phyloP scores from a whole-genome alignment of 1,284 basidiomycete species.

The Agaricales sp. region DNA sequence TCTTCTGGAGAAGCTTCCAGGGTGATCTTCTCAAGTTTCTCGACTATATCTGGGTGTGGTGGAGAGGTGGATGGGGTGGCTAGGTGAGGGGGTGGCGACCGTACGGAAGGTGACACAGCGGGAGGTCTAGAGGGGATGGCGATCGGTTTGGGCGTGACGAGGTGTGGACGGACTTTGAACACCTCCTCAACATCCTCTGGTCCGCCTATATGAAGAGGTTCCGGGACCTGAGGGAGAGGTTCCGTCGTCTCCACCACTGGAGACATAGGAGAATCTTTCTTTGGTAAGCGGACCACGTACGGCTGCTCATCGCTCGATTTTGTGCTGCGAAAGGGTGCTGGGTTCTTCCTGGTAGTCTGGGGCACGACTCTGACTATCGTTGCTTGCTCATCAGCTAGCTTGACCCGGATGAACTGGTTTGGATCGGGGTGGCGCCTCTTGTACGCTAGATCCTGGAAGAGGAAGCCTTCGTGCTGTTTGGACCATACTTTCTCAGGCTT shows the following conservation, averaged over 20 bases:
- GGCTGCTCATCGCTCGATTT: neutral
- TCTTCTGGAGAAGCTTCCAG: neutral
- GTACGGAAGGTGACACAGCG: slow-evolving; percentile 12
- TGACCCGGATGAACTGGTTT: slow-evolving; percentile 38
- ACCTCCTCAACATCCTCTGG: slow-evolving; percentile 31
- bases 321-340: neutral
- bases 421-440: neutral
- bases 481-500: slow-evolving; percentile 75
- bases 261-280: slow-evolving; percentile 5
- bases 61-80: slow-evolving; percentile 9
- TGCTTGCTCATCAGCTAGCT: slow-evolving; percentile 35
- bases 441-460: slow-evolving; percentile 44
- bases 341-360: neutral
- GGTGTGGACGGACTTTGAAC: slow-evolving; percentile 42
- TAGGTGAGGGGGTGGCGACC: slow-evolving; percentile 9
- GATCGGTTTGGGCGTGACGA: slow-evolving; percentile 21
- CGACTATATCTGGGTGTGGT: slow-evolving; percentile 3
- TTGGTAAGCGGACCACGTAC: slow-evolving; percentile 18
- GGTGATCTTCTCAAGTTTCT: neutral
- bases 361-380: neutral
- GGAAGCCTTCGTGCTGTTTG: slow-evolving; percentile 63
- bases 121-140: slow-evolving; percentile 20
- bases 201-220: slow-evolving; percentile 11
- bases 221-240: slow-evolving; percentile 9
- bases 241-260: slow-evolving; percentile 6